Conservation (phyloP, 2,329 filamentous ascomycete genomes). For the Talaromyces sp. region DNA sequence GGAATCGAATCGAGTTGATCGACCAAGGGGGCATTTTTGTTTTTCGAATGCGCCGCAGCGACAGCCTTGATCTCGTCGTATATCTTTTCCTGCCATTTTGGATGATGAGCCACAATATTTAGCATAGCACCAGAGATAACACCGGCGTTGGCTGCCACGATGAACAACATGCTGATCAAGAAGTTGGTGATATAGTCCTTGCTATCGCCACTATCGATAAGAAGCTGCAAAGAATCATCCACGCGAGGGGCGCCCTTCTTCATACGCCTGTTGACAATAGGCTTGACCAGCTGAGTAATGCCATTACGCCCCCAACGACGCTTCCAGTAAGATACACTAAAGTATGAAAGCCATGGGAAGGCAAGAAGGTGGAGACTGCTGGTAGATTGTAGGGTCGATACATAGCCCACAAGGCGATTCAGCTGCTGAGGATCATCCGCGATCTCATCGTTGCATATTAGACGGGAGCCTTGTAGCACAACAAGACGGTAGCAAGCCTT, state of each 20-base stretch:
- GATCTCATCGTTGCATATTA: conserved; percentile 2
- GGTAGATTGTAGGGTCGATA: neutral
- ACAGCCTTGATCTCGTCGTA: conserved; percentile 7
- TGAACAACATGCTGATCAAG: conserved; percentile 7
- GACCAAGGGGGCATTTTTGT: conserved; percentile 2
- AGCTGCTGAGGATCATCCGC: neutral
- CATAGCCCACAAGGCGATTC: neutral
- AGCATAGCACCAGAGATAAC: conserved; percentile 4
- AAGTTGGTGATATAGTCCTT: conserved; percentile 6
- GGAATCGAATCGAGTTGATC: conserved; percentile 8
- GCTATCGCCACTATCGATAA: conserved; percentile 6
- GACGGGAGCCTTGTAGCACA: neutral
- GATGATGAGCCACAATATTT: conserved; percentile 4
- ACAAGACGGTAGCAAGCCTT: neutral
- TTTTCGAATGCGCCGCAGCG: conserved; percentile 1
- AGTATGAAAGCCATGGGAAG: conserved; percentile 2
- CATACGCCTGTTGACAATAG: conserved; percentile 6
- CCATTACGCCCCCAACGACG: neutral
- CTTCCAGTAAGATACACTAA: neutral
- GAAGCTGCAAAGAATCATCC: conserved; percentile 3
- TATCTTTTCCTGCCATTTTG: conserved; percentile 8
- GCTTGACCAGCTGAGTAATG: neutral
- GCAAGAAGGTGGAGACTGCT: conserved; percentile 1
- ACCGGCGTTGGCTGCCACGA: neutral
- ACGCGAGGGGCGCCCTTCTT: neutral